Evolutionary conservation across 164 flowering plant species (phyloP), one percentile per base, ranked within the genome.

Genomic region (Saururus chinensis): DNA sequence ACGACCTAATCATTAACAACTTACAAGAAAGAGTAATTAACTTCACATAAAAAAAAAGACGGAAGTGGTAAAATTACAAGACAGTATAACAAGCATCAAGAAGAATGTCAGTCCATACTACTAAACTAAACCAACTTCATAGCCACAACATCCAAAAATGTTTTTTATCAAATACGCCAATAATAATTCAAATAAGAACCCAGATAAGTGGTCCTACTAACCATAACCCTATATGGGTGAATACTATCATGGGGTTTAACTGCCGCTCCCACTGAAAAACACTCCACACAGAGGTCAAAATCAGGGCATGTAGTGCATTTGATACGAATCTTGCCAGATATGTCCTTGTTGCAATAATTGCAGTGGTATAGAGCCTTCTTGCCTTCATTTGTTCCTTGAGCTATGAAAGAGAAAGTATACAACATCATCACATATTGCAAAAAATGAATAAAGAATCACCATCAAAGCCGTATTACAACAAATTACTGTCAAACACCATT

Each of bases 221-320:
- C 98, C 98, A 93, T 93, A 67, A 93, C 96, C 82, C 98, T 77
- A 60, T 83, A 87, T 0, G 86, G 80, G 75, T 89, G 98, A 72
- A 73, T 83, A 77, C 87, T 79, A 69, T 82, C 83, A 78, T 92
- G 98, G 71, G 96, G 95, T 49, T 76, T 72, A 60, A 92, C 79
- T 73, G 84, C 92, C 56, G 83, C 92, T 61, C 96, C 98, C 53
- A 92, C 89, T 45, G 91, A 85, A 66, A 89, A 89, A 77, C 98
- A 92, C 73, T 92, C 96, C 35, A 92, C 64, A 57, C 98, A 92
- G 40, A 92, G 86, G 79, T 85, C 95, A 71, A 87, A 87, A 75
- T 87, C 91, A 64, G 95, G 81, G 71, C 95, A 87, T 22, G 64
- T 57, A n/a, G 71, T 77, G 74, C 91, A 87, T 60, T 87, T 87